A percentile compares a stretch with the other conserved stretches of the same genome.
phyloP scores from a whole-genome alignment of 1,284 basidiomycete genomes.

The Ustilago sp. region DNA sequence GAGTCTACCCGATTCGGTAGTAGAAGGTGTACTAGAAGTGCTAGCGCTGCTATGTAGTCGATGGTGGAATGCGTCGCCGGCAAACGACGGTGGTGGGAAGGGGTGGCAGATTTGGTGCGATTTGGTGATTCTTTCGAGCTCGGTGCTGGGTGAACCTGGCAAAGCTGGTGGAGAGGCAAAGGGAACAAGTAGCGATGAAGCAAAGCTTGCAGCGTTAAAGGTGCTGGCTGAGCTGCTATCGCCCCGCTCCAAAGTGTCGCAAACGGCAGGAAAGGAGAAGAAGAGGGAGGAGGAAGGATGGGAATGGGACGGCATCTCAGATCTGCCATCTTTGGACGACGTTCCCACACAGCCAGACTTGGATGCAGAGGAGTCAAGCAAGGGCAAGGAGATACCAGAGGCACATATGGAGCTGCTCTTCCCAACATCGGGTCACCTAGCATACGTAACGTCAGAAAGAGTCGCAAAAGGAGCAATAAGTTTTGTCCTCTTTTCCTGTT shows the following conservation, averaged over 20 bases:
- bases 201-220: slow-evolving; percentile 28
- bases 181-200: slow-evolving; percentile 37
- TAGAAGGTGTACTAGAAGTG: slow-evolving; percentile 35
- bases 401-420: slow-evolving; percentile 7
- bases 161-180: not conserved
- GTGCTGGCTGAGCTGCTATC: slow-evolving; percentile 50
- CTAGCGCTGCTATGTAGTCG: slow-evolving; percentile 49
- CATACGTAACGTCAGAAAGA: slow-evolving; percentile 17
- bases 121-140: slow-evolving; percentile 56
- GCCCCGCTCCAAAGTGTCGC: slow-evolving; percentile 26
- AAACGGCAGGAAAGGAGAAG: not conserved
- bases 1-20: slow-evolving; percentile 49
- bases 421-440: slow-evolving; percentile 23
- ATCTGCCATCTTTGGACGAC: slow-evolving; percentile 58
- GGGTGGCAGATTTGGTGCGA: slow-evolving; percentile 64
- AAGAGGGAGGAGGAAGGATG: slow-evolving; percentile 21
- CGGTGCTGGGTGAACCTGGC: slow-evolving; percentile 30
- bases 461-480: slow-evolving; percentile 41
- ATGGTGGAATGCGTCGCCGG: slow-evolving; percentile 60
- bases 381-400: not conserved
- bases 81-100: slow-evolving; percentile 1
- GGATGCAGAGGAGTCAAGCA: not conserved
- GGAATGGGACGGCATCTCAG: slow-evolving; percentile 68
- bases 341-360: not conserved
- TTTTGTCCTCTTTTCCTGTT: slow-evolving; percentile 37